Evolutionary conservation across 768 basidiomycete genomes (phyloP), one percentile per base, ranked within the genome.

Genomic region (Suillus placidus): DNA sequence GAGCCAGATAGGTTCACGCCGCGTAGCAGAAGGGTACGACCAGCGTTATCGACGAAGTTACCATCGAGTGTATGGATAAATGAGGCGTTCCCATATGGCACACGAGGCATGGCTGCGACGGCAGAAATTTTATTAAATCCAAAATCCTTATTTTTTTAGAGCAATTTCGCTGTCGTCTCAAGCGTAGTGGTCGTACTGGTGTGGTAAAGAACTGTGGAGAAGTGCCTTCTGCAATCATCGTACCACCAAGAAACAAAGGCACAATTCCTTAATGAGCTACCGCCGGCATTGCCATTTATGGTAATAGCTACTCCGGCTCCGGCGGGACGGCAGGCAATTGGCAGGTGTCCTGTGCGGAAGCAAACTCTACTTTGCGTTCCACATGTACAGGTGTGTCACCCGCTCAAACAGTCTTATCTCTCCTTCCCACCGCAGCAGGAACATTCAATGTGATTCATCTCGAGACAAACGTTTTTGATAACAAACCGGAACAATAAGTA

Each of bases 1-100:
- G 94, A 88, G 9, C 94, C 94, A 14, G 93, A 91, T 55, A 99
- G 86, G 76, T 99, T 99, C 52, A 98, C 92, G n/a, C 97, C 97
- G 62, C 97, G 88, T 0, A 99, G 82, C 18, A 98, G 81, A 23
- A 97, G 77, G 0, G 90, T 90, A 55, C 94, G 87, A 26, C 93
- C 91, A 61, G 81, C 76, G 62, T 82, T 83, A 77, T 94, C 93
- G 72, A 93, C 86, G 71, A 94, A 94, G 61, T 86, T 83, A 69
- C 84, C 86, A 61, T 85, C 79, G 18, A 85, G 76, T 35, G 92
- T 93, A 78, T 90, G 90, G 60, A 91, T 79, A 73, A 81, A 91
- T 65, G 84, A 78, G 2, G 82, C 85, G 3, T 88, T 90, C 30
- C 84, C 81, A 5, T 88, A 85, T 5, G 90, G 90, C 10, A 79